Evolutionary conservation across 2,329 filamentous ascomycete genomes (phyloP).

Genomic region (Neopestalotiopsis clavispora): DNA sequence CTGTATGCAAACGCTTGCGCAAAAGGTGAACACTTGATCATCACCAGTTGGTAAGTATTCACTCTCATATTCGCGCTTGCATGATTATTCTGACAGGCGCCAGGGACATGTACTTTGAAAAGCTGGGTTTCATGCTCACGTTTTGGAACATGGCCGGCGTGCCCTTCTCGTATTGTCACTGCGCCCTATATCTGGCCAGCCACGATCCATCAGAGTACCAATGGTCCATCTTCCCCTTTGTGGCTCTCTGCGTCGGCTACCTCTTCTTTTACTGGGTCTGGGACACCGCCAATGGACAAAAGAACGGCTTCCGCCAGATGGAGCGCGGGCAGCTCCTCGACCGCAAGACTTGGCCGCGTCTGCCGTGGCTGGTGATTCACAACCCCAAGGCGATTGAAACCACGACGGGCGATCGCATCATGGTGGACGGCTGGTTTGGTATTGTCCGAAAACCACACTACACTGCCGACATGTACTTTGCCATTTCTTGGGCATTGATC

Average conservation of each 20-base stretch:
- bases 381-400: conserved; percentile 82
- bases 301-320: conserved; percentile 85
- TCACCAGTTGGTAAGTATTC: conserved; percentile 71
- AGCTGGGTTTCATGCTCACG: conserved; percentile 89
- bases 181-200: conserved; percentile 86
- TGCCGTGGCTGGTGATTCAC: conserved; percentile 82
- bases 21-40: conserved; percentile 90
- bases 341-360: conserved; percentile 83
- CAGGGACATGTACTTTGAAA: not conserved
- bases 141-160: conserved; percentile 97
- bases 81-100: not conserved
- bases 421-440: conserved; percentile 87
- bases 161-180: conserved; percentile 90
- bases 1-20: conserved; percentile 91
- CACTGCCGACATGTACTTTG: conserved; percentile 53
- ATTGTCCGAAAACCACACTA: conserved; percentile 68
- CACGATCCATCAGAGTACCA: conserved; percentile 78
- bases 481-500: conserved; percentile 54
- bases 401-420: conserved; percentile 73
- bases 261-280: conserved; percentile 88
- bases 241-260: conserved; percentile 70
- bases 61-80: not conserved
- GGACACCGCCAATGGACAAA: conserved; percentile 91
- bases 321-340: conserved; percentile 73
- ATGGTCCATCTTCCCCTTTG: conserved; percentile 73